phyloP scores from a whole-genome alignment of 2,329 filamentous ascomycete genomes.

The Thielaviopsis populi region DNA sequence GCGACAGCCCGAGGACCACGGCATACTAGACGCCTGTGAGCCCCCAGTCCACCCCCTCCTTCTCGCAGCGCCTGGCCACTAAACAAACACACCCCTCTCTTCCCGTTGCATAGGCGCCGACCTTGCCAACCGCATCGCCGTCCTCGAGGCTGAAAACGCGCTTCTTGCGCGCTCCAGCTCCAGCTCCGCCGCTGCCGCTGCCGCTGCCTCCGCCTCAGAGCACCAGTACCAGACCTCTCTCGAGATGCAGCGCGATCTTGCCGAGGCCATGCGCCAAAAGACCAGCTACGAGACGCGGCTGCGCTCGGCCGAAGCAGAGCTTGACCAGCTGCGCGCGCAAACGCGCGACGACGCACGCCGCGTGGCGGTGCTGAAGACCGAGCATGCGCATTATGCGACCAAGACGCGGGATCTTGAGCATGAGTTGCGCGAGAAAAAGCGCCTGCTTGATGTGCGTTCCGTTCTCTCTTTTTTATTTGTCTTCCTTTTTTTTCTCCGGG shows the following conservation, averaged over 20 bases:
- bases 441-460: constrained; percentile 52
- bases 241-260: constrained; percentile 53
- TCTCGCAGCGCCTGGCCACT: not conserved
- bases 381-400: constrained; percentile 45
- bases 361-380: constrained; percentile 46
- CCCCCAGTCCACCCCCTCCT: not conserved
- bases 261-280: constrained; percentile 61
- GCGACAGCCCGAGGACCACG: constrained; percentile 44
- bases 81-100: not conserved
- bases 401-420: constrained; percentile 69
- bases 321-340: constrained; percentile 46
- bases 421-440: constrained; percentile 69
- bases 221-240: constrained; percentile 21
- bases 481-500: not conserved
- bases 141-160: constrained; percentile 44
- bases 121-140: constrained; percentile 51
- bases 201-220: no score
- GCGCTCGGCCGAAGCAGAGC: constrained; percentile 45
- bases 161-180: constrained; percentile 22
- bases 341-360: constrained; percentile 43
- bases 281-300: constrained; percentile 51
- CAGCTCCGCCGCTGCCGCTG: constrained; percentile 14
- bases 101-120: constrained; percentile 38
- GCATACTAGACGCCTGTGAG: constrained; percentile 68
- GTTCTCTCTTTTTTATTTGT: not conserved